Conservation (phyloP, 495 filamentous ascomycete species). For the Tuber magnatum region DNA sequence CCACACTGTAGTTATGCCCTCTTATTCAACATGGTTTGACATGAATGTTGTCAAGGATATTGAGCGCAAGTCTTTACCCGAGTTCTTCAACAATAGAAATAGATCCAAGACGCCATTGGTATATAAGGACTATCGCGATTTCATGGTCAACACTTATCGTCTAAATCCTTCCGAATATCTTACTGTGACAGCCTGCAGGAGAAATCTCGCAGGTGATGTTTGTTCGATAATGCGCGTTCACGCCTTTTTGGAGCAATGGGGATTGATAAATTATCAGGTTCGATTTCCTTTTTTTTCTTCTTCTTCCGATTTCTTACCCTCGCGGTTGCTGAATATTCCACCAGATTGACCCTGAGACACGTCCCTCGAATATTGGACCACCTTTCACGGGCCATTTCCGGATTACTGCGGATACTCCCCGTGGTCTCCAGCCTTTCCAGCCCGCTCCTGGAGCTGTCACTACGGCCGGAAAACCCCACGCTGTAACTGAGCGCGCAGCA, state of each 20-base stretch:
- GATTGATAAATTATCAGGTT: slow-evolving; percentile 97
- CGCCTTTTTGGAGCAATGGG: slow-evolving; percentile 98
- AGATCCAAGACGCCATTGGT: slow-evolving; percentile 96
- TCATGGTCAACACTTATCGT: slow-evolving; percentile 99
- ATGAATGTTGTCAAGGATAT: slow-evolving; percentile 84
- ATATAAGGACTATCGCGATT: slow-evolving; percentile 97
- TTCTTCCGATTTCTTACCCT: too few species aligned
- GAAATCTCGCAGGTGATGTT: slow-evolving; percentile 93
- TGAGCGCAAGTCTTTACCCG: slow-evolving; percentile 84
- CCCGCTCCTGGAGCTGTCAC: slow-evolving; percentile 69
- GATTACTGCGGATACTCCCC: slow-evolving; percentile 86
- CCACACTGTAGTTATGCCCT: slow-evolving; percentile 88
- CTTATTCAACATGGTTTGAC: slow-evolving; percentile 97
- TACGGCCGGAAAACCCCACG: slow-evolving; percentile 64
- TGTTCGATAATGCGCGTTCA: slow-evolving; percentile 99
- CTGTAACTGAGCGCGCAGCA: slow-evolving; percentile 66
- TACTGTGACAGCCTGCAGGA: slow-evolving; percentile 92
- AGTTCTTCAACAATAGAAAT: slow-evolving; percentile 97
- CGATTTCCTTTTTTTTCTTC: slow-evolving; percentile 4
- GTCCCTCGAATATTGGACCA: slow-evolving; percentile 90
- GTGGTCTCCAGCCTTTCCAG: slow-evolving; percentile 89
- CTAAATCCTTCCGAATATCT: slow-evolving; percentile 92
- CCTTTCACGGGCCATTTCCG: slow-evolving; percentile 97
- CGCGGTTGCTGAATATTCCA: slow-evolving; percentile 6
- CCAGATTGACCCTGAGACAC: slow-evolving; percentile 89